Evolutionary conservation across 2,329 filamentous ascomycete genomes (phyloP).

Genomic region (Penicillium psychrosexuale): DNA sequence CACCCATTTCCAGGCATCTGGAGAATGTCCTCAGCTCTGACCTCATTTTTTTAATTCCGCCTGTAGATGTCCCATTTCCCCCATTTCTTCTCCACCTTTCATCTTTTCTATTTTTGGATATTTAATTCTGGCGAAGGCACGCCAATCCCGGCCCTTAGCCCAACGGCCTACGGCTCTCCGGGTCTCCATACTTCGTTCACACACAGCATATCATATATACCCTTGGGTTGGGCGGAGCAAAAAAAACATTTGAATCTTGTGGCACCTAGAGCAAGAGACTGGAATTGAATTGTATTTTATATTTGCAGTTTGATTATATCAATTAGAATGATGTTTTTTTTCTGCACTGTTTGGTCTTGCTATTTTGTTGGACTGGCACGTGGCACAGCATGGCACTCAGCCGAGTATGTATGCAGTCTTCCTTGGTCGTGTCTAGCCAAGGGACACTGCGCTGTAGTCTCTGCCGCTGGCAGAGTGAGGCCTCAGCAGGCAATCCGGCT

Average conservation of each 20-base stretch:
- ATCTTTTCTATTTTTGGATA: constrained; percentile 7
- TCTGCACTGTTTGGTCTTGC: constrained; percentile 1
- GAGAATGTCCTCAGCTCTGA: constrained; percentile 4
- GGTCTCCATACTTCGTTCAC: constrained; percentile 9
- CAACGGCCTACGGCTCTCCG: background rate
- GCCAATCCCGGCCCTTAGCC: background rate
- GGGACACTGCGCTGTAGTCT: background rate
- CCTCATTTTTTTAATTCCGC: constrained; percentile 4
- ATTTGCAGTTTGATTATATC: constrained; percentile 9
- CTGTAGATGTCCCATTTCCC: constrained; percentile 19
- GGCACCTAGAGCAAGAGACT: constrained; percentile 24
- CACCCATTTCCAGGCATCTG: constrained; percentile 5
- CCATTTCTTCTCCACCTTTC: constrained; percentile 3
- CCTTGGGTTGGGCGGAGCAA: constrained; percentile 25
- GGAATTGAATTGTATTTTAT: constrained; percentile 25
- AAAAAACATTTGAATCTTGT: constrained; percentile 15
- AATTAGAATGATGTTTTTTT: constrained; percentile 7
- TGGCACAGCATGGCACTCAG: background rate
- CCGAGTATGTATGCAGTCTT: background rate
- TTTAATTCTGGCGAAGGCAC: constrained; percentile 8
- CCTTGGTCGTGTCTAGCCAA: background rate
- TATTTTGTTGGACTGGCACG: background rate
- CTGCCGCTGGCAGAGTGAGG: background rate
- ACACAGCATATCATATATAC: constrained; percentile 25
- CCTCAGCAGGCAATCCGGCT: background rate